phyloP scores from a whole-genome alignment of 176 grass and related monocot genomes.

The Triticum turgidum region DNA sequence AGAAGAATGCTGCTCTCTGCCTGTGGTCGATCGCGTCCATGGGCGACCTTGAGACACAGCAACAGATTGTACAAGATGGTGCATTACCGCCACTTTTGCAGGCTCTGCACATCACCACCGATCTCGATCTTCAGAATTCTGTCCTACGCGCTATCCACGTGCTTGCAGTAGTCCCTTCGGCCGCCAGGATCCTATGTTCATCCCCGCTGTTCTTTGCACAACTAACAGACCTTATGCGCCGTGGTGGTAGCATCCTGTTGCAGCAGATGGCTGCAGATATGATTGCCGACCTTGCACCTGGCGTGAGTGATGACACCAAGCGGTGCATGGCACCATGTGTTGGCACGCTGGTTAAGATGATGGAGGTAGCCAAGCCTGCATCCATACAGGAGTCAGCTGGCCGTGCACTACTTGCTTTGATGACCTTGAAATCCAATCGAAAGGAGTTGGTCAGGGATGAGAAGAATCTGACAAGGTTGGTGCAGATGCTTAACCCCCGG shows the following conservation, averaged over 20 bases:
- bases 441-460: constrained; percentile 73
- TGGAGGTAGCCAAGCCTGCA: constrained; percentile 71
- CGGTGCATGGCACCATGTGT: constrained; percentile 64
- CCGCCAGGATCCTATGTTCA: constrained; percentile 49
- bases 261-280: constrained; percentile 64
- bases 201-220: constrained; percentile 71
- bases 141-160: constrained; percentile 57
- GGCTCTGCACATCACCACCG: constrained; percentile 46
- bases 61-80: constrained; percentile 56
- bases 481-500: constrained; percentile 70
- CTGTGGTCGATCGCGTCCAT: constrained; percentile 60
- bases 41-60: constrained; percentile 54
- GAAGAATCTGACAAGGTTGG: constrained; percentile 67
- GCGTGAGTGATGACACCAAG: constrained; percentile 54
- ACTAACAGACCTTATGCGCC: constrained; percentile 58
- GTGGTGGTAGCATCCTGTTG: constrained; percentile 44
- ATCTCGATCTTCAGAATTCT: constrained; percentile 59
- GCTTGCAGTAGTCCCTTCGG: constrained; percentile 51
- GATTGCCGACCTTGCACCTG: constrained; percentile 53
- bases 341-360: constrained; percentile 59
- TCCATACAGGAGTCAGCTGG: constrained; percentile 69
- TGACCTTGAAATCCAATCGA: constrained; percentile 57
- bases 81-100: constrained; percentile 66
- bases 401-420: constrained; percentile 50
- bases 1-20: constrained; percentile 56